A percentile compares a stretch with the other conserved stretches of the same genome.
phyloP scores from a whole-genome alignment of 177 flowering plant genomes.

The Telopea speciosissima region DNA sequence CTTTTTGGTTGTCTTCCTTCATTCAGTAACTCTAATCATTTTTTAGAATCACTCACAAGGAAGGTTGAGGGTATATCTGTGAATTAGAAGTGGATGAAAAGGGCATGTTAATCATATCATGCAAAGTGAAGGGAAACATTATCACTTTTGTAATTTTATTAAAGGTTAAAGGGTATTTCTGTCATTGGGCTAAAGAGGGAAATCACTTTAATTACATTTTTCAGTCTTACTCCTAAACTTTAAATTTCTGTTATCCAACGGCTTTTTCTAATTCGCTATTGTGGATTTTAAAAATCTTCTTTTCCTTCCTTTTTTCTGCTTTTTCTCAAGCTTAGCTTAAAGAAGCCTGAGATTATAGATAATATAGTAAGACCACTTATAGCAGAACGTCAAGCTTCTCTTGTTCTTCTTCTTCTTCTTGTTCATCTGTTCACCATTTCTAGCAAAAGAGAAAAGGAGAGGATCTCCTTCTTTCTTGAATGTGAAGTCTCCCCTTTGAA shows the following conservation, averaged over 20 bases:
- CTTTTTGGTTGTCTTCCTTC: no score
- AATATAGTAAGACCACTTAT: conserved; percentile 13
- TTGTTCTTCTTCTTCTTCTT: conserved; percentile 5
- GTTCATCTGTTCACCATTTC: neutral
- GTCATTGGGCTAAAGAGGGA: conserved; percentile 33
- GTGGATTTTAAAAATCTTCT: conserved; percentile 2
- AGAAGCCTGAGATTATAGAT: conserved; percentile 18
- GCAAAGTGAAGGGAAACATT: conserved; percentile 27
- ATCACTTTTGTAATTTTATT: neutral
- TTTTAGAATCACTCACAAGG: conserved; percentile 6
- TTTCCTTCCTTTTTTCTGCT: conserved; percentile 5
- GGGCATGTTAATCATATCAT: conserved; percentile 40
- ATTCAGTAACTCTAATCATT: neutral
- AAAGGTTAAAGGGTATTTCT: conserved; percentile 53
- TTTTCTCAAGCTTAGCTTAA: conserved; percentile 24
- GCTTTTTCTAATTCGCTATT: conserved; percentile 26
- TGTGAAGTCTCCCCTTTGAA: conserved; percentile 56
- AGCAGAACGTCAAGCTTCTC: conserved; percentile 15
- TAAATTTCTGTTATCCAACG: conserved; percentile 69
- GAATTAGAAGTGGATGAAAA: conserved; percentile 23
- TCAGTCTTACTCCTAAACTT: conserved; percentile 35
- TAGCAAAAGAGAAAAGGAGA: conserved; percentile 28
- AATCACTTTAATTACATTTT: conserved; percentile 37
- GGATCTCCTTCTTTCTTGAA: conserved; percentile 54
- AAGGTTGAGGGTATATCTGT: conserved; percentile 17